These are phyloP conservation scores for Thymus mandschuricus DNA, from an alignment of 257 asterid genomes.

Conservation along the genomic window DNA sequence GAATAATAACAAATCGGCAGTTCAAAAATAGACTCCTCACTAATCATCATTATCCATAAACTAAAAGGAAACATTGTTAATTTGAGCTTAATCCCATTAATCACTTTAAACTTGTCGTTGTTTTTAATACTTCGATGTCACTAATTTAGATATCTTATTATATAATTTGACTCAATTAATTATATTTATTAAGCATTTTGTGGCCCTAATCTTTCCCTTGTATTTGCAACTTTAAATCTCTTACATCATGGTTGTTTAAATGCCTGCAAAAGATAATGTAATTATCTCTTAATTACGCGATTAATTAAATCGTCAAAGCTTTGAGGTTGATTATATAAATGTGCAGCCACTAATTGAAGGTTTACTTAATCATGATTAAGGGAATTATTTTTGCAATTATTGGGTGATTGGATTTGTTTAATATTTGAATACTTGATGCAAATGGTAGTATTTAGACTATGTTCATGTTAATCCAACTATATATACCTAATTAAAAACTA, in stretches of 20 bases:
- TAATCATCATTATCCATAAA: constrained; percentile 18
- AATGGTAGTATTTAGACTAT: background rate
- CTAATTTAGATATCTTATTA: constrained; percentile 22
- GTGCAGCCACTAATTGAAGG: constrained; percentile 12
- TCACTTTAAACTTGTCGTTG: background rate
- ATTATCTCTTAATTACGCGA: constrained; percentile 9
- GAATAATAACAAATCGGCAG: constrained; percentile 25
- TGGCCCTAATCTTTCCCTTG: constrained; percentile 27
- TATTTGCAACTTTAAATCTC: background rate
- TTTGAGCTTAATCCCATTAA: constrained; percentile 8
- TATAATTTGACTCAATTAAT: constrained; percentile 25
- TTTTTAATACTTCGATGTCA: background rate
- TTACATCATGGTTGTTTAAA: constrained; percentile 30
- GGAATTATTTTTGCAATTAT: constrained; percentile 2
- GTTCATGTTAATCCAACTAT: background rate
- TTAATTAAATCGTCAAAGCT: background rate
- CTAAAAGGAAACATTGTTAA: background rate
- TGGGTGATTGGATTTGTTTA: background rate
- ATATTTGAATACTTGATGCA: background rate
- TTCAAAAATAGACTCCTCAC: constrained; percentile 29
- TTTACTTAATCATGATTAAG: constrained; percentile 13
- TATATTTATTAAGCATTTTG: constrained; percentile 4
- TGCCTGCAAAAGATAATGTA: constrained; percentile 32
- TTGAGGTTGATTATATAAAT: background rate
- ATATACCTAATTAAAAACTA: no score